A percentile compares a stretch with the other conserved stretches of the same genome.
phyloP scores from a whole-genome alignment of 441 rosid species.

The Theobroma grandiflorum region DNA sequence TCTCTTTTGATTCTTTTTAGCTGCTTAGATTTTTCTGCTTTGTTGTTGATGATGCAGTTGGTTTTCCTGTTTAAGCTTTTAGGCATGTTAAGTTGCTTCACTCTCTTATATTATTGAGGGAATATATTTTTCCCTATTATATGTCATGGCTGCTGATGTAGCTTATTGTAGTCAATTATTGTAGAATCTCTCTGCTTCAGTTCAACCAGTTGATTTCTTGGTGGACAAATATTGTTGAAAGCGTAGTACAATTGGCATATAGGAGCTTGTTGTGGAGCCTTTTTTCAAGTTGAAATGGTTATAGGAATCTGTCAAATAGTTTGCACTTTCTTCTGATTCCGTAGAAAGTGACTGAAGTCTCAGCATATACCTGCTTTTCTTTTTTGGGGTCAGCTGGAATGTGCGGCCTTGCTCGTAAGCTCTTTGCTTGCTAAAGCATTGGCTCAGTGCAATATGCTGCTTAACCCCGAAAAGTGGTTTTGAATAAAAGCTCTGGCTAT shows the following conservation, averaged over 20 bases:
- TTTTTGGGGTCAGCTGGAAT: slow-evolving; percentile 5
- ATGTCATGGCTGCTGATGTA: slow-evolving; percentile 29
- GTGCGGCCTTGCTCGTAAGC: background rate
- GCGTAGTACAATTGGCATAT: slow-evolving; percentile 21
- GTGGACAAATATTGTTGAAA: slow-evolving; percentile 29
- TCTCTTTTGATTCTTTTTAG: slow-evolving; percentile 9
- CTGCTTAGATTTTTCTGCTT: slow-evolving; percentile 4
- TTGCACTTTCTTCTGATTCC: background rate
- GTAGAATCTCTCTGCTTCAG: slow-evolving; percentile 32
- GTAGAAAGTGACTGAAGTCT: slow-evolving; percentile 10
- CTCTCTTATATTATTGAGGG: slow-evolving; percentile 32
- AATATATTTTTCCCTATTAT: slow-evolving; percentile 26
- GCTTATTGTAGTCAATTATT: slow-evolving; percentile 25
- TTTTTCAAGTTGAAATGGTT: slow-evolving; percentile 22
- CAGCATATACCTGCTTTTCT: slow-evolving; percentile 14
- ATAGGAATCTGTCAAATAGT: slow-evolving; percentile 17
- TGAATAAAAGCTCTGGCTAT: slow-evolving; percentile 5
- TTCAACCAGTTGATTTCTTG: slow-evolving; percentile 32
- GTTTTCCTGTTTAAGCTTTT: slow-evolving; percentile 28
- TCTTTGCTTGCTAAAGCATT: background rate
- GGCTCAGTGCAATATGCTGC: background rate
- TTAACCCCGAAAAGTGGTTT: background rate
- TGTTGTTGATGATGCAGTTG: slow-evolving; percentile 3
- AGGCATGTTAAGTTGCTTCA: slow-evolving; percentile 27
- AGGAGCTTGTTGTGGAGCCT: slow-evolving; percentile 26